Conservation (phyloP, 768 basidiomycete genomes). For the Nidularia sp. region DNA sequence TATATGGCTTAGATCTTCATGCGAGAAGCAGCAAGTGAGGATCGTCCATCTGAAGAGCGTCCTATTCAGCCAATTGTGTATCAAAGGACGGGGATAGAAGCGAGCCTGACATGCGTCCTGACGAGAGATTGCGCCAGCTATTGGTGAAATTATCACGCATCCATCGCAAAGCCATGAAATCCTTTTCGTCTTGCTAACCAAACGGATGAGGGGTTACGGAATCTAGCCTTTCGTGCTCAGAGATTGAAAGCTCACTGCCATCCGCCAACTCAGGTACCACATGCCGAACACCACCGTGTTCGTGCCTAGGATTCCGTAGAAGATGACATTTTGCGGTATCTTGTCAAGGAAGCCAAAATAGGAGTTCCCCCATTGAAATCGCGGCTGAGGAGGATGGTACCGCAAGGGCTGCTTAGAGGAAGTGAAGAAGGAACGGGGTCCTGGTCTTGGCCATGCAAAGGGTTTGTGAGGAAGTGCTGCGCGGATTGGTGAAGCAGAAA, state of each 20-base stretch:
- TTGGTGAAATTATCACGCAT: slow-evolving; percentile 63
- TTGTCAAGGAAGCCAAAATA: slow-evolving; percentile 41
- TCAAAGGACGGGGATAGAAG: too few species aligned
- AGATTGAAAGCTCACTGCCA: slow-evolving; percentile 18
- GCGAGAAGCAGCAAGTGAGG: slow-evolving; percentile 70
- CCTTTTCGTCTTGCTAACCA: slow-evolving; percentile 37
- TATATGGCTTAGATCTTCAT: slow-evolving; percentile 54
- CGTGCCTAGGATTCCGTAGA: slow-evolving; percentile 61
- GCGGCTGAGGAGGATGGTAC: slow-evolving; percentile 10
- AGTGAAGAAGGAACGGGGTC: slow-evolving; percentile 10
- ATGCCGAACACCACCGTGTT: slow-evolving; percentile 60
- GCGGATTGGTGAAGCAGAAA: too few species aligned
- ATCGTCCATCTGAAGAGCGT: slow-evolving; percentile 63
- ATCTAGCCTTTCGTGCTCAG: too few species aligned
- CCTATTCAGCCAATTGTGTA: too few species aligned
- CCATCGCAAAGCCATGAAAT: slow-evolving; percentile 33
- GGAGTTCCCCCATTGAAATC: neutral
- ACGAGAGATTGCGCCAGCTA: slow-evolving; percentile 53
- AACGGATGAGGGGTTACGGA: too few species aligned
- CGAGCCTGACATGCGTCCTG: slow-evolving; percentile 60
- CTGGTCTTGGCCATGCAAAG: too few species aligned
- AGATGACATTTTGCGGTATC: slow-evolving; percentile 47
- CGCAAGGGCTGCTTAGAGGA: slow-evolving; percentile 13
- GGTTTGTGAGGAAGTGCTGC: too few species aligned
- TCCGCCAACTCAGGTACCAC: slow-evolving; percentile 46